Evolutionary conservation across 139 green algal species (phyloP).

Genomic region (Tetradesmus obliquus): DNA sequence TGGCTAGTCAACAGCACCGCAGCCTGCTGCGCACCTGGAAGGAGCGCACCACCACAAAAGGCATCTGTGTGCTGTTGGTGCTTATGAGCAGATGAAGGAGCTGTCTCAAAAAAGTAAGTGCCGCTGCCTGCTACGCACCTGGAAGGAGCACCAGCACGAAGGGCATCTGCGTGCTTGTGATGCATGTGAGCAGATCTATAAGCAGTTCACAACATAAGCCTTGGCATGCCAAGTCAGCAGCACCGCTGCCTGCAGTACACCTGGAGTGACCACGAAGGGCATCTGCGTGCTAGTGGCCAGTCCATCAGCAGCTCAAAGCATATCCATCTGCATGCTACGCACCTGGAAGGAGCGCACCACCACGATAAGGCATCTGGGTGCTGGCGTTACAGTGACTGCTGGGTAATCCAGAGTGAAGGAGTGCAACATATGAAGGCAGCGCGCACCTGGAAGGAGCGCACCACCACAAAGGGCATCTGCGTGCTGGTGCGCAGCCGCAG

Average conservation of each 20-base stretch:
- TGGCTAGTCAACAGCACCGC: too few species aligned
- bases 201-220: background rate
- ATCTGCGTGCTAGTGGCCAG: constrained; percentile 59
- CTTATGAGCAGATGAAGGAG: too few species aligned
- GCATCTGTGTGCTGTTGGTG: constrained; percentile 62
- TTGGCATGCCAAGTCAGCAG: too few species aligned
- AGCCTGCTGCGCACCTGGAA: constrained; percentile 78
- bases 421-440: background rate
- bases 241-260: constrained; percentile 50
- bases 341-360: constrained; percentile 90
- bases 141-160: too few species aligned
- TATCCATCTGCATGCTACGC: too few species aligned
- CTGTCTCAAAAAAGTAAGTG: too few species aligned
- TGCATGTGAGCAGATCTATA: background rate
- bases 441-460: constrained; percentile 87
- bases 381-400: background rate
- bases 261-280: constrained; percentile 88
- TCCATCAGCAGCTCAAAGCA: too few species aligned
- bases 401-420: background rate
- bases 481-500: constrained; percentile 82
- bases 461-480: constrained; percentile 81
- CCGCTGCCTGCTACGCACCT: too few species aligned
- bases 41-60: constrained; percentile 85
- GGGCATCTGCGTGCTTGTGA: too few species aligned
- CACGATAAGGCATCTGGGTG: constrained; percentile 75